Evolutionary conservation across 1,284 basidiomycete species (phyloP), one percentile per base, ranked within the genome.

Genomic region (Ganoderma lucidum): DNA sequence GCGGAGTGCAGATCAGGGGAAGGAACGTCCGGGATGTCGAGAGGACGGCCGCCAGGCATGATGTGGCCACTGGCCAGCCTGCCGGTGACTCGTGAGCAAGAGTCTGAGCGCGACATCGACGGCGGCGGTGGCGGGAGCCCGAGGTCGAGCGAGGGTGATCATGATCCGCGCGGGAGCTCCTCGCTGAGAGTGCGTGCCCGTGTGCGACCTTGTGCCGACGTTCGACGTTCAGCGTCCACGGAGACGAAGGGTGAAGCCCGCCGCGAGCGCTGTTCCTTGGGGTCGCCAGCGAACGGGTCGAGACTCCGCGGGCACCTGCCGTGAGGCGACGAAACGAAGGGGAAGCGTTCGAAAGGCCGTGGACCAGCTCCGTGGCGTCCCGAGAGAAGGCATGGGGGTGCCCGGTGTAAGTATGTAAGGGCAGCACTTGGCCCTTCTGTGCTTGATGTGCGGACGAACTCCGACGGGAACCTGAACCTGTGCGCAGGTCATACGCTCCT

Each of bases 1-100:
- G 28, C 53, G 53, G 53, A 55, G 53, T 55, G 53, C 53, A 55
- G 53, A 55, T 55, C 53, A 32, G 14, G 28, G 53, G 32, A 23
- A 55, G 30, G 53, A 55, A 55, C 30, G 53, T 55, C 53, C 53
- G 53, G 53, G 53, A 9, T 32, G 53, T 32, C 28, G 30, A 55
- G 9, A 19, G 2, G 28, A 5, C 3, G 53, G 53, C 3, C 30
- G 53, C 53, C 53, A 10, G 12, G 30, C 6, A 14, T 23, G 53
- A 55, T 32, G 30, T 14, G 8, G 30, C 53, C 14, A 55, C 10
- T 15, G 2, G 30, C 53, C 14, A 32, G 14, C 30, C 28, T 30
- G 10, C 4, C 30, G 30, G 5, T 32, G 30, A 51, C 23, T 23
- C 23, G 23, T 23, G 23, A 23, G 23, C 23, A 23, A 23, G 23